Evolutionary conservation across 257 asterid species (phyloP).

Genomic region (Solanum bulbocastanum): DNA sequence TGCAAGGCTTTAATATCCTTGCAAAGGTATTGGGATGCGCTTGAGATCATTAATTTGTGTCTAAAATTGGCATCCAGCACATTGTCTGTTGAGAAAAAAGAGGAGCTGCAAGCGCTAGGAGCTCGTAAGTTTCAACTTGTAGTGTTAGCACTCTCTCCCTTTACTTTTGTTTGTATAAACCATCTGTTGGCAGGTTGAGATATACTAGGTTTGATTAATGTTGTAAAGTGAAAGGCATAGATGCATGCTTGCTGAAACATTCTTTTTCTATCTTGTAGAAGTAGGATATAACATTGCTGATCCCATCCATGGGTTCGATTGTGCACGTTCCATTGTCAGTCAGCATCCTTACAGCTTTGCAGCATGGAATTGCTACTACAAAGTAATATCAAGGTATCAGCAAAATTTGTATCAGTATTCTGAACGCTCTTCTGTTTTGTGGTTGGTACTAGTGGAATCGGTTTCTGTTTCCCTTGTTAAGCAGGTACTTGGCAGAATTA

Average conservation of each 20-base stretch:
- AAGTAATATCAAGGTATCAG: constrained; percentile 52
- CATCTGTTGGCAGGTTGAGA: background rate
- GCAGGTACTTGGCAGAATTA: background rate
- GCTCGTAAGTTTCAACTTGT: constrained; percentile 51
- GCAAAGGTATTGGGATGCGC: constrained; percentile 63
- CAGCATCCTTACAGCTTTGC: constrained; percentile 68
- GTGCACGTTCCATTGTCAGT: constrained; percentile 48
- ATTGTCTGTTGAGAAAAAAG: constrained; percentile 44
- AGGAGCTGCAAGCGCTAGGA: constrained; percentile 63
- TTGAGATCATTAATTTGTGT: constrained; percentile 59
- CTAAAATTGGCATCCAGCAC: constrained; percentile 45
- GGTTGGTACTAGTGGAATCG: background rate
- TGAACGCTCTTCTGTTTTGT: background rate
- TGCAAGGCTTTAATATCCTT: constrained; percentile 65
- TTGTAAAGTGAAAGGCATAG: background rate
- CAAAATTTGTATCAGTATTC: background rate
- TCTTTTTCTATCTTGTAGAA: constrained; percentile 22
- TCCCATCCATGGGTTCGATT: constrained; percentile 65
- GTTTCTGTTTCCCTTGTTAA: background rate
- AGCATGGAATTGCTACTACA: constrained; percentile 89
- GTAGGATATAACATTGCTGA: constrained; percentile 52
- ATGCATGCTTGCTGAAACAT: background rate
- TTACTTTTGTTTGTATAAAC: background rate
- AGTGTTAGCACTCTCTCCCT: background rate
- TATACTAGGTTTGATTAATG: background rate